These are phyloP conservation scores for Calocera cornea DNA, from an alignment of 768 basidiomycete genomes.

Conservation along the genomic window DNA sequence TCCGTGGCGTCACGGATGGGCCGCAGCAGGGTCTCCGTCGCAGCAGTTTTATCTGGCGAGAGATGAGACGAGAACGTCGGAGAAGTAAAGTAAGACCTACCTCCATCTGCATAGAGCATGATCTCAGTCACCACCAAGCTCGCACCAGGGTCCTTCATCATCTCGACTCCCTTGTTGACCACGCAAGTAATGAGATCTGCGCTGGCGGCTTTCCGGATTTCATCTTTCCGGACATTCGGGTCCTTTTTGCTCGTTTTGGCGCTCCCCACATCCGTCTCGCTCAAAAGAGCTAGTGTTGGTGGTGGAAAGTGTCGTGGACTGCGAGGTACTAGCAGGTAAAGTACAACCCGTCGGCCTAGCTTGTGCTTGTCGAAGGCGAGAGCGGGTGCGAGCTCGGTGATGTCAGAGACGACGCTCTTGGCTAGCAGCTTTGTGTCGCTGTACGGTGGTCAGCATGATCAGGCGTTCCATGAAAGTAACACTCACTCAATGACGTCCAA, in stretches of 20 bases:
- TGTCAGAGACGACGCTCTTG: slow-evolving; percentile 63
- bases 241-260: slow-evolving; percentile 79
- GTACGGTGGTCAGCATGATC: not conserved
- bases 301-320: slow-evolving; percentile 81
- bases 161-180: slow-evolving; percentile 41
- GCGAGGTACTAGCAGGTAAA: slow-evolving; percentile 74
- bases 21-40: slow-evolving; percentile 45
- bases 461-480: not conserved
- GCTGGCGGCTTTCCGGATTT: slow-evolving; percentile 62
- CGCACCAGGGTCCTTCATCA: slow-evolving; percentile 64
- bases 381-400: slow-evolving; percentile 43
- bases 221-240: slow-evolving; percentile 42
- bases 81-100: slow-evolving; percentile 32
- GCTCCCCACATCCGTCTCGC: slow-evolving; percentile 57
- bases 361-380: slow-evolving; percentile 43
- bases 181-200: slow-evolving; percentile 61
- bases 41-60: slow-evolving; percentile 51
- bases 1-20: slow-evolving; percentile 44
- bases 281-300: slow-evolving; percentile 52
- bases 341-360: slow-evolving; percentile 58
- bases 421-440: slow-evolving; percentile 84
- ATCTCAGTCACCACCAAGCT: slow-evolving; percentile 67
- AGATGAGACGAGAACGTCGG: not conserved
- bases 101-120: slow-evolving; percentile 74
- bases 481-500: slow-evolving; percentile 80